These are phyloP conservation scores for Phytophthora vignae DNA, from an alignment of 352 stramenopile genomes.

Conservation along the genomic window DNA sequence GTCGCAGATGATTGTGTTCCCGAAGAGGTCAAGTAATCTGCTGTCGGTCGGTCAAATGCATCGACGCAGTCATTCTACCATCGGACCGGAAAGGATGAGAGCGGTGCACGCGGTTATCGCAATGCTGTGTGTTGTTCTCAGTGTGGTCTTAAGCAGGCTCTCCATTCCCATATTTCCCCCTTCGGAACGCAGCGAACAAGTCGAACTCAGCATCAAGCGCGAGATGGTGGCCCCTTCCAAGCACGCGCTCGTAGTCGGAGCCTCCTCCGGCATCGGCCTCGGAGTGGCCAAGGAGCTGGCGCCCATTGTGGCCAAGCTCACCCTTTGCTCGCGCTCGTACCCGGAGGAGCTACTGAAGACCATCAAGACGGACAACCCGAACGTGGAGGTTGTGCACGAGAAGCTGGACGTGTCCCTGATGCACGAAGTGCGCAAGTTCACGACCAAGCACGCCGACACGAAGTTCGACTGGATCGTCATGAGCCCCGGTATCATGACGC, in stretches of 20 bases:
- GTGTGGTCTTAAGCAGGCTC: conserved; percentile 3
- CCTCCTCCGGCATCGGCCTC: conserved; percentile 32
- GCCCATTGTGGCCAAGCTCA: conserved; percentile 31
- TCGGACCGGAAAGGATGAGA: conserved; percentile 10
- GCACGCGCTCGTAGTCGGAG: conserved; percentile 33
- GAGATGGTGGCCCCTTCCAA: conserved; percentile 31
- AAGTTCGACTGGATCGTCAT: conserved; percentile 39
- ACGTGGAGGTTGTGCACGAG: conserved; percentile 26
- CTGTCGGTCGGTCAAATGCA: background rate
- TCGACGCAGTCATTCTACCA: conserved; percentile 19
- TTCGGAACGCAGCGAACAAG: conserved; percentile 10
- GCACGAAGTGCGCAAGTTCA: conserved; percentile 28
- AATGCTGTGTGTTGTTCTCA: conserved; percentile 6
- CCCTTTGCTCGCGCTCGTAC: conserved; percentile 25
- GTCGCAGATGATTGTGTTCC: too few relatives aligned
- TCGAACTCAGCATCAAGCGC: conserved; percentile 22
- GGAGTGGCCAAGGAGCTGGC: conserved; percentile 26
- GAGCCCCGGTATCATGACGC: conserved; percentile 26
- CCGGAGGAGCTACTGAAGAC: conserved; percentile 9
- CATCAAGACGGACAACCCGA: conserved; percentile 19
- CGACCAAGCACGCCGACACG: conserved; percentile 10
- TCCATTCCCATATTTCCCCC: conserved; percentile 10
- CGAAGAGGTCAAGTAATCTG: conserved; percentile 15
- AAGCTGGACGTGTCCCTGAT: conserved; percentile 25
- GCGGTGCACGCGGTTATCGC: conserved; percentile 7